Evolutionary conservation across 257 asterid species (phyloP).

Genomic region (Solanum dulcamara): DNA sequence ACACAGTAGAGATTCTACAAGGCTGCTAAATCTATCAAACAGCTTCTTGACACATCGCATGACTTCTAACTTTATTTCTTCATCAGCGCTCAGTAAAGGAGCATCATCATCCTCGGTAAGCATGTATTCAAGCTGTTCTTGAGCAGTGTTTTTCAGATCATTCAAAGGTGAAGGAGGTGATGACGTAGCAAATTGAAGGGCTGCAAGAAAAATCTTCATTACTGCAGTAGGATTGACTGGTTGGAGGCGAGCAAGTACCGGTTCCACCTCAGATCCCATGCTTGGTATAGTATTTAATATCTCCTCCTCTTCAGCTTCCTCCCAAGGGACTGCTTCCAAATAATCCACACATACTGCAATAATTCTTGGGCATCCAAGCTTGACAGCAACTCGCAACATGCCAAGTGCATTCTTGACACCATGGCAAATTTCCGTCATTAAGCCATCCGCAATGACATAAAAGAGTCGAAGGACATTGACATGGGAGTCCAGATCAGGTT

Average conservation of each 20-base stretch:
- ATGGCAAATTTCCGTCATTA: constrained; percentile 29
- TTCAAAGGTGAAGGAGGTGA: constrained; percentile 40
- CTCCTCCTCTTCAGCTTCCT: constrained; percentile 89
- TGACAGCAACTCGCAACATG: constrained; percentile 48
- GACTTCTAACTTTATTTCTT: constrained; percentile 41
- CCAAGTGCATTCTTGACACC: constrained; percentile 70
- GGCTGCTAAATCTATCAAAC: constrained; percentile 28
- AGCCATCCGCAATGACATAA: constrained; percentile 27
- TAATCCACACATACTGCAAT: constrained; percentile 53
- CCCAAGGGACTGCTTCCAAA: constrained; percentile 96
- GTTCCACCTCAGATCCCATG: constrained; percentile 59
- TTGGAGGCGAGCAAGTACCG: constrained; percentile 66
- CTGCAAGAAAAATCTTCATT: constrained; percentile 43
- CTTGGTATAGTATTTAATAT: constrained; percentile 55
- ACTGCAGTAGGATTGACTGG: constrained; percentile 48
- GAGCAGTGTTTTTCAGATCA: constrained; percentile 65
- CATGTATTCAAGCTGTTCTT: constrained; percentile 87
- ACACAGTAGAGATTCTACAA: constrained; percentile 33
- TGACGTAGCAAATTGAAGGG: constrained; percentile 65
- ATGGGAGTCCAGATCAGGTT: constrained; percentile 52
- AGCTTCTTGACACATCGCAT: constrained; percentile 27
- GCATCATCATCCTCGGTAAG: constrained; percentile 86
- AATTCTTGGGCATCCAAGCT: constrained; percentile 65
- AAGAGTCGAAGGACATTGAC: constrained; percentile 53
- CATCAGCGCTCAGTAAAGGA: constrained; percentile 53